Evolutionary conservation across 2,329 filamentous ascomycete genomes (phyloP), one percentile per base, ranked within the genome.

Genomic region (Helotiales sp.): DNA sequence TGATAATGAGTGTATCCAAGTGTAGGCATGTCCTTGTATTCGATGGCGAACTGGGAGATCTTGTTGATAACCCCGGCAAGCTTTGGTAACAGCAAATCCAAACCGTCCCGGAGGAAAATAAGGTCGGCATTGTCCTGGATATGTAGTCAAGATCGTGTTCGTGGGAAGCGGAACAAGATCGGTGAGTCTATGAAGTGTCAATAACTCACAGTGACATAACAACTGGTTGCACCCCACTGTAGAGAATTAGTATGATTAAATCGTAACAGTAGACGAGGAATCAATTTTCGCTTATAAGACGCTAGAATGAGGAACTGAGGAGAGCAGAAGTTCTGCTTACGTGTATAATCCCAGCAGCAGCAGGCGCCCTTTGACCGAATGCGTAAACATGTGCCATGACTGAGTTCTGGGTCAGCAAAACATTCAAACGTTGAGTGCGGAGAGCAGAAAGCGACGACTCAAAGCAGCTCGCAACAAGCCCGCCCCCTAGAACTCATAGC

Each of bases 61-160:
- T 92, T 92, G 61, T 83, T 76, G 63, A 96, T 87, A 55, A 92
- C 87, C 66, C 86, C 90, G 52, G 91, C 90, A 6, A 96, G 75
- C 74, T 93, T 96, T 33, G 85, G 85, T 8, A 89, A 77, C 3
- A 96, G 72, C n/a, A 96, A 75, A 65, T 93, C 84, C 56, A 96
- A 76, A 5, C 84, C 91, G 59, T 91, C 84, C 10, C 58, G 48
- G 6, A 92, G 82, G 67, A 96, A 84, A 63, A 96, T 91, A 33
- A 93, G 76, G 66, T 93, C 90, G 2, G 87, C 81, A 63, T 92
- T 91, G 69, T 92, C 90, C 30, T 61, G 49, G 6, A 29, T 13
- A 40, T 7, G 13, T n/a, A 33, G 19, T 33, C 12, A 54, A 17
- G 9, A 27, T 12, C 25, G 13, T n/a, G n/a, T n/a, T n/a, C n/a